A percentile compares a stretch with the other conserved stretches of the same genome.
These are phyloP conservation scores for Gossypium aridum DNA, from an alignment of 441 rosid genomes.

Conservation along the genomic window DNA sequence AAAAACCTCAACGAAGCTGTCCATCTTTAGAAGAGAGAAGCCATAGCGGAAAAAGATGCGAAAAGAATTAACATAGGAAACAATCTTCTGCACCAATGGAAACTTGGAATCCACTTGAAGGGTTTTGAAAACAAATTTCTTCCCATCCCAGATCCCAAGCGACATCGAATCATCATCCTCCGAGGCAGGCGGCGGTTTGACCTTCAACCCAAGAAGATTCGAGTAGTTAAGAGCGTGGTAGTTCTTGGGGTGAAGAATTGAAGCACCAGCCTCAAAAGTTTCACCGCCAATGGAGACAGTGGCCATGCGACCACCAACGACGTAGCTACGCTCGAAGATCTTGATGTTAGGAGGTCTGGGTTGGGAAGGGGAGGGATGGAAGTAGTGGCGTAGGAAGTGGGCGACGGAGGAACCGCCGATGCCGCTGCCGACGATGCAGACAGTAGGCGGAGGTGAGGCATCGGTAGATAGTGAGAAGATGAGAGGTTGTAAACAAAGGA, in stretches of 20 bases:
- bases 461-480: slow-evolving; percentile 19
- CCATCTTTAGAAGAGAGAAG: slow-evolving; percentile 66
- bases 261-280: slow-evolving; percentile 81
- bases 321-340: slow-evolving; percentile 57
- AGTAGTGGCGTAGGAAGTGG: slow-evolving; percentile 72
- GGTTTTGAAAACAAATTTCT: slow-evolving; percentile 53
- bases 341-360: slow-evolving; percentile 28
- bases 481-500: slow-evolving; percentile 19
- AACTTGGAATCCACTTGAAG: slow-evolving; percentile 25
- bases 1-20: slow-evolving; percentile 55
- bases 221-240: slow-evolving; percentile 66
- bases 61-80: slow-evolving; percentile 51
- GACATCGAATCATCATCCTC: slow-evolving; percentile 40
- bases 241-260: slow-evolving; percentile 84
- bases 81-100: slow-evolving; percentile 48
- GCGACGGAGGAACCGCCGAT: slow-evolving; percentile 84
- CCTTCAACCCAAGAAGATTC: slow-evolving; percentile 33
- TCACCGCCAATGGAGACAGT: slow-evolving; percentile 49
- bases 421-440: slow-evolving; percentile 81
- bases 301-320: slow-evolving; percentile 91
- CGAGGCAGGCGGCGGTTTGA: slow-evolving; percentile 41
- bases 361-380: slow-evolving; percentile 19
- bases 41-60: slow-evolving; percentile 62
- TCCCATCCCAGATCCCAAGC: slow-evolving; percentile 79
- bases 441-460: slow-evolving; percentile 24